Base-by-base conservation (phyloP, 345 rosid species). In the Eucalyptus sp. region DNA sequence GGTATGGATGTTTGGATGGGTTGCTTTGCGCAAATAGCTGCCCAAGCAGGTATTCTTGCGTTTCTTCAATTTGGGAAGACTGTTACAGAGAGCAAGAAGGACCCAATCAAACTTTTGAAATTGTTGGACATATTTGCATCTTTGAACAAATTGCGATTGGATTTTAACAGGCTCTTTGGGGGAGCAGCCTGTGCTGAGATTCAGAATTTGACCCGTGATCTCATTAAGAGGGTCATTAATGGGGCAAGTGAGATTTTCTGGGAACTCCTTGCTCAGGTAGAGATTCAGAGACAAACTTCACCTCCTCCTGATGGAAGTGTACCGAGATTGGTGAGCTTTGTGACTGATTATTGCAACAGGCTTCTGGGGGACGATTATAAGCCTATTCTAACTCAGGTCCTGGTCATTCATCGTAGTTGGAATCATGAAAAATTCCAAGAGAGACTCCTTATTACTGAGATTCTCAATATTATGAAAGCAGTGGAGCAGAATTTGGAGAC, bases 51-150 rank as follows among this genome's bases (percentile, higher is more conserved):
- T 37, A 96, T 98, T 90, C 96, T 96, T 3, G 98, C 98, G 3
- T 98, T 98, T 91, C 96, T 98, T 90, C 97, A 96, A 89, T 98
- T 98, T 86, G 99, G 99, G 51, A 98, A 94, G 92, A 97, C 99
- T 76, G 97, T 98, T 50, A 95, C 99, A 0, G 99, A 98, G 79
- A 96, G 97, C 90, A 98, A 96, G 92, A 97, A 96, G 81, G 99
- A 98, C 89, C 99, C 99, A 7, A 91, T 96, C 89, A 98, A 98
- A 94, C 99, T 98, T 90, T 88, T 97, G 87, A 98, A 97, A 94
- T 90, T 98, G 87, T 85, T 98, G 93, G 99, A 98, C 83, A 97
- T 98, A 29, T 98, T 97, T 88, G 91, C 96, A 56, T 96, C 99
- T 22, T 92, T 98, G 71, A 98, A 95, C 93, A 97, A 95, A 92